These are phyloP conservation scores for Fusarium scirpi DNA, from an alignment of 2,329 filamentous ascomycete species.

Conservation along the genomic window DNA sequence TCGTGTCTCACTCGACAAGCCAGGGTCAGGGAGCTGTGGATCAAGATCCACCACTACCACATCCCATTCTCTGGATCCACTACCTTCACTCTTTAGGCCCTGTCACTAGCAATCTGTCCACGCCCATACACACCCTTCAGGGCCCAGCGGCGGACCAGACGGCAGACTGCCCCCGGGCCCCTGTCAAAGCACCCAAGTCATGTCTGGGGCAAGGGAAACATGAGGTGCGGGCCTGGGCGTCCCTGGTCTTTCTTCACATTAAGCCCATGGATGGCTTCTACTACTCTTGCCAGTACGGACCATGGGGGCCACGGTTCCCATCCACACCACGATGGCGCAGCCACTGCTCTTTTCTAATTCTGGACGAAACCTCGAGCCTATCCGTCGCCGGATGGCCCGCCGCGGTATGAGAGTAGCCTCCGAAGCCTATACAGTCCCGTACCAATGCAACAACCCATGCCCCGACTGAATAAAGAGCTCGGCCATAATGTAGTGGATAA, in stretches of 20 bases:
- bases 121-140: constrained; percentile 29
- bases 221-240: constrained; percentile 41
- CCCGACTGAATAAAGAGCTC: constrained; percentile 48
- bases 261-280: constrained; percentile 34
- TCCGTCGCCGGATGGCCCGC: constrained; percentile 48
- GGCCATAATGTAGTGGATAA: constrained; percentile 46
- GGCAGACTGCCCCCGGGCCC: constrained; percentile 46
- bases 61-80: constrained; percentile 43
- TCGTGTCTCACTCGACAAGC: constrained; percentile 63
- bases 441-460: constrained; percentile 46
- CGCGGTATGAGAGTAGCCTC: constrained; percentile 46
- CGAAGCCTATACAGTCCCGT: constrained; percentile 39
- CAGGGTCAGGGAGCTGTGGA: constrained; percentile 53
- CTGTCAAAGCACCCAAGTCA: constrained; percentile 39
- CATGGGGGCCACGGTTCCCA: constrained; percentile 38
- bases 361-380: constrained; percentile 45
- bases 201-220: constrained; percentile 51
- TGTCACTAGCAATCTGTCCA: constrained; percentile 30
- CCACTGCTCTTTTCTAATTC: constrained; percentile 54
- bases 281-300: constrained; percentile 35
- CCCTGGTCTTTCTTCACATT: constrained; percentile 30
- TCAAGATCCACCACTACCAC: constrained; percentile 45
- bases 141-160: constrained; percentile 46
- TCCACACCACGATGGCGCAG: constrained; percentile 52
- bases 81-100: constrained; percentile 32